phyloP scores from a whole-genome alignment of 257 asterid genomes.

The Salvia hispanica region DNA sequence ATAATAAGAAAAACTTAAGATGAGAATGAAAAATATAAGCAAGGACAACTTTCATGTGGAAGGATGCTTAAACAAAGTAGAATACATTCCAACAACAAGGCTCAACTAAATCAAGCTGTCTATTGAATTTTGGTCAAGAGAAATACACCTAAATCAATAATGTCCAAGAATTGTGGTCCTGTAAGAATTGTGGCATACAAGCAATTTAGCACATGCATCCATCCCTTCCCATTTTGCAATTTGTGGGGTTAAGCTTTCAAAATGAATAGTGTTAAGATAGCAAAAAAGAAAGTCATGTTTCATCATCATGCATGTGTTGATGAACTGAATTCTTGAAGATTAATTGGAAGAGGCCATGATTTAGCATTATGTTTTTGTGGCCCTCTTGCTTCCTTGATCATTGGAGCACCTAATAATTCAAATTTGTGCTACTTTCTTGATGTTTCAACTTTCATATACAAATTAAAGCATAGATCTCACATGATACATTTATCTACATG shows the following conservation, averaged over 20 bases:
- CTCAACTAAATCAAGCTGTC: conserved; percentile 19
- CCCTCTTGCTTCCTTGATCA: conserved; percentile 36
- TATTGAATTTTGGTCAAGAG: conserved; percentile 25
- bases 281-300: conserved; percentile 7
- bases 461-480: too few species aligned
- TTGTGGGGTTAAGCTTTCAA: too few species aligned
- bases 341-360: conserved; percentile 24
- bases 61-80: not conserved
- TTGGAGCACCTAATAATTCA: conserved; percentile 25
- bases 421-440: not conserved
- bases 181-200: conserved; percentile 32
- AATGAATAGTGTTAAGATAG: not conserved
- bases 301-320: not conserved
- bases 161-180: conserved; percentile 38
- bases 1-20: too few species aligned
- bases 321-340: conserved; percentile 27
- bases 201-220: conserved; percentile 47
- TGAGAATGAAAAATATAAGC: too few species aligned
- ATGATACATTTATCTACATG: too few species aligned
- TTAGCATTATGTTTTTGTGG: conserved; percentile 30
- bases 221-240: conserved; percentile 26
- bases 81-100: not conserved
- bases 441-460: not conserved
- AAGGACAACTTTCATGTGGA: too few species aligned
- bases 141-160: conserved; percentile 12